phyloP scores from a whole-genome alignment of 768 basidiomycete species.

The Mycena rosella region DNA sequence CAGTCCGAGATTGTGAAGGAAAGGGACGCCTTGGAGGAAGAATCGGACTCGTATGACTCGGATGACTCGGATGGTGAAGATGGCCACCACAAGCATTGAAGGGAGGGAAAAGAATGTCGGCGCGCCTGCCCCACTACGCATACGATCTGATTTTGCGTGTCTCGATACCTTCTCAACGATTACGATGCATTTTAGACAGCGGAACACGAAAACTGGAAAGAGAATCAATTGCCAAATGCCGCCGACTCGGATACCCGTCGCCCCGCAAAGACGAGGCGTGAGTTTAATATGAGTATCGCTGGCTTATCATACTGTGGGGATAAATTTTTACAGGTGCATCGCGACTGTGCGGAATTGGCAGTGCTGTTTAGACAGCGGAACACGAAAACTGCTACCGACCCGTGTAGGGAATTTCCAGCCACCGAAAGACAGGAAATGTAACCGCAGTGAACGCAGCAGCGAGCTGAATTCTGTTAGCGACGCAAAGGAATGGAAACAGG shows the following conservation, averaged over 20 bases:
- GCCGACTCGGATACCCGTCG: too few relatives aligned
- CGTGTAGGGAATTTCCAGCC: slow-evolving; percentile 60
- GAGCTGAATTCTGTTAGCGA: too few relatives aligned
- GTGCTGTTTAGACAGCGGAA: not conserved
- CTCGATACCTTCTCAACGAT: not conserved
- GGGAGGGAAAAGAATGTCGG: not conserved
- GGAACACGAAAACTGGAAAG: too few relatives aligned
- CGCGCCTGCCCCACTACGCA: not conserved
- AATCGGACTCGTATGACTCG: slow-evolving; percentile 23
- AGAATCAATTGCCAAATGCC: too few relatives aligned
- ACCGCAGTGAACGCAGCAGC: slow-evolving; percentile 61
- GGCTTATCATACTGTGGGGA: too few relatives aligned
- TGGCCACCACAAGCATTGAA: not conserved
- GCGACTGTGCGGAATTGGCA: too few relatives aligned
- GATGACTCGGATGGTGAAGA: slow-evolving; percentile 15
- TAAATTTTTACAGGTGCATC: too few relatives aligned
- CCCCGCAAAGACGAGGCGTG: too few relatives aligned
- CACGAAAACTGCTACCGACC: slow-evolving; percentile 40
- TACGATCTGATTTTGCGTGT: not conserved
- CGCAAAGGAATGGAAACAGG: too few relatives aligned
- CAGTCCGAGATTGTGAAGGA: slow-evolving; percentile 13
- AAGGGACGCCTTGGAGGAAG: slow-evolving; percentile 24
- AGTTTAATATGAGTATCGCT: too few relatives aligned
- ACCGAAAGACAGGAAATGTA: slow-evolving; percentile 61
- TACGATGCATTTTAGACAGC: not conserved